These are phyloP conservation scores for Xylariales sp. DNA, from an alignment of 2,329 filamentous ascomycete genomes.

Conservation along the genomic window DNA sequence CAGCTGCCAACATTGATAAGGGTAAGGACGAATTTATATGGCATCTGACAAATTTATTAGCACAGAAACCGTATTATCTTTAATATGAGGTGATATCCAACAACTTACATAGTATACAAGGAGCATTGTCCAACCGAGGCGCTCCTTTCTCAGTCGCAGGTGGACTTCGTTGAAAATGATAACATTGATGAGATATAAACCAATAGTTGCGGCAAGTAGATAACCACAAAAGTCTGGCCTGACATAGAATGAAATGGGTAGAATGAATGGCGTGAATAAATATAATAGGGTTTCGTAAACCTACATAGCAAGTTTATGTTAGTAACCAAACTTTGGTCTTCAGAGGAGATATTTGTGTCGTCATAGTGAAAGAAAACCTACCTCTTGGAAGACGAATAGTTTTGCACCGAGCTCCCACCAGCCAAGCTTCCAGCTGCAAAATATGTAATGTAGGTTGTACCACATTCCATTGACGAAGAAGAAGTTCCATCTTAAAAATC, in stretches of 20 bases:
- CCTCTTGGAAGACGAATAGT: constrained; percentile 43
- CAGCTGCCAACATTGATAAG: constrained; percentile 37
- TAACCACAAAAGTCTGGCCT: constrained; percentile 31
- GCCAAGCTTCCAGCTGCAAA: constrained; percentile 41
- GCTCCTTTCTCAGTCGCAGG: constrained; percentile 37
- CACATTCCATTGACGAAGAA: constrained; percentile 45
- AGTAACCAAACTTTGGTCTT: too few species aligned
- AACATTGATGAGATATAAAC: constrained; percentile 37
- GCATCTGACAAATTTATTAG: constrained; percentile 35
- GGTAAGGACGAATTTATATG: constrained; percentile 38
- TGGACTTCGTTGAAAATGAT: constrained; percentile 45
- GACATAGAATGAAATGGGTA: constrained; percentile 39
- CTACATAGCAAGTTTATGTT: too few species aligned
- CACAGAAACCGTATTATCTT: constrained; percentile 38
- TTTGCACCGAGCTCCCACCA: constrained; percentile 45
- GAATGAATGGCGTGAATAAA: constrained; percentile 37
- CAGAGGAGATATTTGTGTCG: too few species aligned
- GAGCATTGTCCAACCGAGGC: constrained; percentile 30
- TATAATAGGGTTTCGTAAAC: constrained; percentile 40
- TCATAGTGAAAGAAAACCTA: too few species aligned
- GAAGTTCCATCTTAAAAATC: constrained; percentile 48
- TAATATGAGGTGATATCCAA: constrained; percentile 15
- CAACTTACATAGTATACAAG: constrained; percentile 31
- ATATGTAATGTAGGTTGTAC: constrained; percentile 41
- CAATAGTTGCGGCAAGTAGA: constrained; percentile 31